Evolutionary conservation across 2,329 filamentous ascomycete genomes (phyloP).

Genomic region (Hymenoscyphus fraxineus): DNA sequence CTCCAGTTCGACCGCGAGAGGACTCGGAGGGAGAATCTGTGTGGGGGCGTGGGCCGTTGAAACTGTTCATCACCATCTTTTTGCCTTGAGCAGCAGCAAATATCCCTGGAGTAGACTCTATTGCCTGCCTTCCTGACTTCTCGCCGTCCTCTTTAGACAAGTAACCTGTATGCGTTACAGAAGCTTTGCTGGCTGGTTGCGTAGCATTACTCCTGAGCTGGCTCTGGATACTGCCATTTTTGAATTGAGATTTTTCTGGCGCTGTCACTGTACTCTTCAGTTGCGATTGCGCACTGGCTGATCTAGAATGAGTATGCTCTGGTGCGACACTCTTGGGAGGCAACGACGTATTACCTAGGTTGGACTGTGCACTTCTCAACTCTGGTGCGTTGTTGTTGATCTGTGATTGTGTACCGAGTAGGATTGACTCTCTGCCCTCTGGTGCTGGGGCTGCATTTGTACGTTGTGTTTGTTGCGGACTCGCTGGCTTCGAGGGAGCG

Average conservation of each 20-base stretch:
- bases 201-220: no score
- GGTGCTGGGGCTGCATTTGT: not conserved
- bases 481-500: not conserved
- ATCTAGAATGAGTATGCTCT: no score
- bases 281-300: no score
- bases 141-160: no score
- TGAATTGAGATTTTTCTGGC: no score
- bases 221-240: no score
- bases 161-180: not conserved
- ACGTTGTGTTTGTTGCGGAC: not conserved
- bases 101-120: not conserved
- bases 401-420: not conserved
- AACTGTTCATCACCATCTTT: not conserved
- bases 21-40: not conserved
- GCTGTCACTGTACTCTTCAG: no score
- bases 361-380: not conserved
- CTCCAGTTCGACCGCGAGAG: not conserved
- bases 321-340: no score
- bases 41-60: not conserved
- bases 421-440: not conserved
- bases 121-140: not conserved
- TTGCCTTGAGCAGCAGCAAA: not conserved
- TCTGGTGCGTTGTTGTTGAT: not conserved
- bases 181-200: not conserved
- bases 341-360: no score